These are phyloP conservation scores for Xerocomellus amylosporus DNA, from an alignment of 768 basidiomycete species.

Conservation along the genomic window DNA sequence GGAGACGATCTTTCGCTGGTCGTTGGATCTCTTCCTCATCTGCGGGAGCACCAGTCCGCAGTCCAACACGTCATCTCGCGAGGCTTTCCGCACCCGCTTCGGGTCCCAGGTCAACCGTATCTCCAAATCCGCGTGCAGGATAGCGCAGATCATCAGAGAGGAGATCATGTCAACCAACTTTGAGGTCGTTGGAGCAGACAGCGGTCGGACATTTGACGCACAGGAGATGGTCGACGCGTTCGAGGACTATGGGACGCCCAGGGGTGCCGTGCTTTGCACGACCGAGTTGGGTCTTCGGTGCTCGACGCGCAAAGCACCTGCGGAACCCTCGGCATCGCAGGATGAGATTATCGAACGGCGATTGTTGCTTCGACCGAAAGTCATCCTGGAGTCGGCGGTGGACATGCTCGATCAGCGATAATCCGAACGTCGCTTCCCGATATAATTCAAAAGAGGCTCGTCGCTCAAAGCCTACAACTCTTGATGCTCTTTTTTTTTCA, in stretches of 20 bases:
- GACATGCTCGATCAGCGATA: conserved; percentile 43
- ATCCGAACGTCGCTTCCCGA: background rate
- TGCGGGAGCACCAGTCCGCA: conserved; percentile 55
- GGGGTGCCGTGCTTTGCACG: conserved; percentile 58
- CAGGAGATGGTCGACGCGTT: conserved; percentile 61
- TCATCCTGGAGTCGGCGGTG: conserved; percentile 69
- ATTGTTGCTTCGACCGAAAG: conserved; percentile 67
- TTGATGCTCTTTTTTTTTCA: conserved; percentile 3
- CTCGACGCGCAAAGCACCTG: conserved; percentile 43
- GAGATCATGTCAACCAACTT: conserved; percentile 79
- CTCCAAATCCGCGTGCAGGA: conserved; percentile 56
- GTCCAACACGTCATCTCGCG: conserved; percentile 35
- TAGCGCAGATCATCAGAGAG: conserved; percentile 64
- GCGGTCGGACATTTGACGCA: conserved; percentile 47
- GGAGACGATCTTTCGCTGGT: conserved; percentile 74
- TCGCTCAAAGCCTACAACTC: background rate
- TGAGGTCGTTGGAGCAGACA: conserved; percentile 62
- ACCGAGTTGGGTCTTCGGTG: conserved; percentile 72
- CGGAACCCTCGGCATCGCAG: conserved; percentile 26
- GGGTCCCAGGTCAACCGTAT: conserved; percentile 64
- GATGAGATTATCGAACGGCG: conserved; percentile 53
- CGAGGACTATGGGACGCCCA: conserved; percentile 52
- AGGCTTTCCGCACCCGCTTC: conserved; percentile 47
- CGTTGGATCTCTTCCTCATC: conserved; percentile 61
- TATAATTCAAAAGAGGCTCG: background rate